Conservation (phyloP, 1,284 basidiomycete genomes). For the Rhizoctonia solani region DNA sequence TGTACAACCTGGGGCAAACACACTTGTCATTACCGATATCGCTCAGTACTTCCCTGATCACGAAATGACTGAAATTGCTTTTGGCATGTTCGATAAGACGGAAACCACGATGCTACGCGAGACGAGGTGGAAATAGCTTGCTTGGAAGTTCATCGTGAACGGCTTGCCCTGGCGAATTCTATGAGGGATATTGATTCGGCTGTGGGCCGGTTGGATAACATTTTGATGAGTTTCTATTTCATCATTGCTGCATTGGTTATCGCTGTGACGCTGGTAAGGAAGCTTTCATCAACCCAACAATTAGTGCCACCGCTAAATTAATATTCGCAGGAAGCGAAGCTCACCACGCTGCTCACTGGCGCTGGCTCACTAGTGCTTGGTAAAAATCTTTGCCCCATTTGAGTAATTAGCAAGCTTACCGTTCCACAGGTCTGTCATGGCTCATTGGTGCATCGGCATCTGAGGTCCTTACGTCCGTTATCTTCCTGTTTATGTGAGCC, state of each 20-base stretch:
- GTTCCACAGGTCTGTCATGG: conserved; percentile 72
- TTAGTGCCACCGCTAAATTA: not conserved
- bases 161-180: conserved; percentile 80
- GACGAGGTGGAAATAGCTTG: conserved; percentile 80
- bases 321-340: conserved; percentile 61
- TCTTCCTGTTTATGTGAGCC: conserved; percentile 75
- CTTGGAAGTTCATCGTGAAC: conserved; percentile 73
- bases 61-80: conserved; percentile 68
- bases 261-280: conserved; percentile 68
- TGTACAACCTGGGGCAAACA: conserved; percentile 62
- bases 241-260: conserved; percentile 74
- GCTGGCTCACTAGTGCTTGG: conserved; percentile 82
- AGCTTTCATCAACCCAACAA: not conserved
- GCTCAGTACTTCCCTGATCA: conserved; percentile 68
- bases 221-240: conserved; percentile 66
- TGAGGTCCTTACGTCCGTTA: conserved; percentile 68
- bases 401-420: not conserved
- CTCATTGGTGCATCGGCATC: conserved; percentile 72
- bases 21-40: conserved; percentile 72
- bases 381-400: conserved; percentile 44
- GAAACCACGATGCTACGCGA: conserved; percentile 75
- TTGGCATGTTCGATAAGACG: conserved; percentile 84
- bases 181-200: conserved; percentile 93
- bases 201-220: conserved; percentile 77
- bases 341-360: conserved; percentile 75